Evolutionary conservation across 345 rosid species (phyloP).

Genomic region (Pistacia integerrima): DNA sequence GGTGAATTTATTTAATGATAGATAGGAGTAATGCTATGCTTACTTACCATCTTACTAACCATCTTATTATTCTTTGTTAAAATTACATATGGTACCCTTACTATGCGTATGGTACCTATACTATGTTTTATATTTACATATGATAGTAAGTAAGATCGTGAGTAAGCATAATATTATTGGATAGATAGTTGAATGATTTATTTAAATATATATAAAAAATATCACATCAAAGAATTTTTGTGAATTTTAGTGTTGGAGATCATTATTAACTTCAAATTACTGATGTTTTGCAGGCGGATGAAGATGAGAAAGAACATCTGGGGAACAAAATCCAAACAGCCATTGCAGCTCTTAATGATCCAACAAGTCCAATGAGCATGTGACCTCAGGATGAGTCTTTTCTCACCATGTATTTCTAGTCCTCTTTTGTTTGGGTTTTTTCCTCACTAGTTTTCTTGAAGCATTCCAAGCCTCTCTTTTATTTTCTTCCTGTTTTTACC

Average conservation of each 20-base stretch:
- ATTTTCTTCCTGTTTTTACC: not conserved
- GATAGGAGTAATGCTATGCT: too few relatives aligned
- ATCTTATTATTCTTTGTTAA: too few relatives aligned
- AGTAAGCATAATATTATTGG: too few relatives aligned
- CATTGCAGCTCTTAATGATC: conserved; percentile 56
- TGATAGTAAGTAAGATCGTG: too few relatives aligned
- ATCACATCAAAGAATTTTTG: too few relatives aligned
- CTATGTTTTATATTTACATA: too few relatives aligned
- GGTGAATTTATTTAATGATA: too few relatives aligned
- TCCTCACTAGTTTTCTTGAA: not conserved
- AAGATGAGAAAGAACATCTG: conserved; percentile 52
- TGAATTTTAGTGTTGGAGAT: not conserved
- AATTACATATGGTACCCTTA: too few relatives aligned
- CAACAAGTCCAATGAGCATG: conserved; percentile 64
- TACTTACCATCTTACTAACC: too few relatives aligned
- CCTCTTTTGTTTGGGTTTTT: not conserved
- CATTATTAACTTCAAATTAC: not conserved
- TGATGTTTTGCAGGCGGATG: conserved; percentile 53
- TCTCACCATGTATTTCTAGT: not conserved
- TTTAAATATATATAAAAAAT: too few relatives aligned
- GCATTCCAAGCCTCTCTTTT: not conserved
- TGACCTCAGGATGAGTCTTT: conserved; percentile 10
- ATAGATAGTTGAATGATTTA: too few relatives aligned
- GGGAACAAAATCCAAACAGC: conserved; percentile 50
- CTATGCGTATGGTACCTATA: too few relatives aligned